phyloP scores from a whole-genome alignment of 257 asterid species.

The Nicotiana sylvestris region DNA sequence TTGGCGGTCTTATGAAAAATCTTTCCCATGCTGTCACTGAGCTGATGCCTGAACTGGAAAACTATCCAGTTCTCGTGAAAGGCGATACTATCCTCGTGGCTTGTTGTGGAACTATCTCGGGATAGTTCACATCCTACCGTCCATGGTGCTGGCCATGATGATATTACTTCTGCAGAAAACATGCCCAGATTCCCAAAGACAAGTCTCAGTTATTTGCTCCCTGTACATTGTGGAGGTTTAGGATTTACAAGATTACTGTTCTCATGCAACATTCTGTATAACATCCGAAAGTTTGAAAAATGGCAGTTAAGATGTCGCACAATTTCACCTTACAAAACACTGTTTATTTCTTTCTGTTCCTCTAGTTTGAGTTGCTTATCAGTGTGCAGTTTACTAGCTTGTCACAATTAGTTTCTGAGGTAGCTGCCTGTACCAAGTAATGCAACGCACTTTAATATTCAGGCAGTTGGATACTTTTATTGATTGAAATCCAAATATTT shows the following conservation, averaged over 20 bases:
- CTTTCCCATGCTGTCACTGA: neutral
- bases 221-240: conserved; percentile 13
- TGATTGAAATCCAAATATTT: neutral
- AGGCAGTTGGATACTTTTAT: neutral
- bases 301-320: neutral
- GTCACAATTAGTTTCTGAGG: neutral
- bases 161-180: neutral
- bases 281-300: neutral
- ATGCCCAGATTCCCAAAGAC: neutral
- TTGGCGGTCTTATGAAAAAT: neutral
- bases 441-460: neutral
- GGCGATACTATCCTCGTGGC: neutral
- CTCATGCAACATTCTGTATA: conserved; percentile 2
- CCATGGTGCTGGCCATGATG: neutral
- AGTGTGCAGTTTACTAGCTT: neutral
- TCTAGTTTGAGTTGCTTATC: neutral
- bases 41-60: neutral
- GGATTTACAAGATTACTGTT: conserved; percentile 2
- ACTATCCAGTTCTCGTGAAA: neutral
- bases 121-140: neutral
- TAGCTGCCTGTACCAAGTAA: neutral
- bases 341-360: neutral
- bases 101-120: neutral
- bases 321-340: neutral
- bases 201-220: neutral